Evolutionary conservation across 371 early-diverging fungal species (phyloP).

Genomic region (Mortierella sp.): DNA sequence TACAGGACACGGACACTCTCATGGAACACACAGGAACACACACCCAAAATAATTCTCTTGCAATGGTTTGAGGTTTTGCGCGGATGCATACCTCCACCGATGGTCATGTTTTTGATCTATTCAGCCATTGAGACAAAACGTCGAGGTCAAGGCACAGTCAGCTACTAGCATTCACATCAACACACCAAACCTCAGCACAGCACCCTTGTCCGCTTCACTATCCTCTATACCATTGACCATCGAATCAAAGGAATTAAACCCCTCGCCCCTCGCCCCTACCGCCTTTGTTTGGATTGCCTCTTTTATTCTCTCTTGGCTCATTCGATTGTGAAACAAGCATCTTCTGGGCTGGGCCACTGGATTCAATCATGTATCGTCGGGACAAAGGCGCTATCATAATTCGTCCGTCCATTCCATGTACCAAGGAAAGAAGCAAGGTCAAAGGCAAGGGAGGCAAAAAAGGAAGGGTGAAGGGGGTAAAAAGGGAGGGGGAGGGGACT

Average conservation of each 20-base stretch:
- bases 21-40: not conserved
- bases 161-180: no score
- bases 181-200: not conserved
- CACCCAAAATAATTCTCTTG: not conserved
- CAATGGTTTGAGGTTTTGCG: no score
- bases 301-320: not conserved
- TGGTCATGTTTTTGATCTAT: not conserved
- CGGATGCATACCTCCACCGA: no score
- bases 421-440: not conserved
- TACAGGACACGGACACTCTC: not conserved
- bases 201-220: not conserved
- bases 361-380: not conserved
- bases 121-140: not conserved
- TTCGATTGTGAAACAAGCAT: constrained; percentile 1
- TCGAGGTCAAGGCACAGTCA: no score
- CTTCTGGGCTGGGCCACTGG: not conserved
- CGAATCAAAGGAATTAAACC: not conserved
- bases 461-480: not conserved
- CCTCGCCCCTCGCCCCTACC: no score
- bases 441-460: not conserved
- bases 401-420: constrained; percentile 1
- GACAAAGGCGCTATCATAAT: not conserved
- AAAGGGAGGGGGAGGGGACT: not conserved
- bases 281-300: no score
- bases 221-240: not conserved